Percentiles rank a stretch among this genome's conserved stretches.
phyloP scores from a whole-genome alignment of 257 asterid genomes.

The Salvia splendens region DNA sequence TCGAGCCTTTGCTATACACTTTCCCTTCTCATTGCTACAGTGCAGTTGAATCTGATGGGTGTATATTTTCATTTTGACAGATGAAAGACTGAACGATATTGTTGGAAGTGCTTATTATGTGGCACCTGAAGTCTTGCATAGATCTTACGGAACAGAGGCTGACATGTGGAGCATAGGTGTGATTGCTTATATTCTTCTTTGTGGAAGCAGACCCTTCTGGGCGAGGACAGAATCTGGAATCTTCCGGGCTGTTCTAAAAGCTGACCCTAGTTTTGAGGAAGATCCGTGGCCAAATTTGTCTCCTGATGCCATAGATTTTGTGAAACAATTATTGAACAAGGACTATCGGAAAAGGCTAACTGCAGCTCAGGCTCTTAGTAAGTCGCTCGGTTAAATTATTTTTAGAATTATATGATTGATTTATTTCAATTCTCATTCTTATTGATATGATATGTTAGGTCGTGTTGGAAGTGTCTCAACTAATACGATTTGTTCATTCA shows the following conservation, averaged over 20 bases:
- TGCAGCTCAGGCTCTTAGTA: constrained; percentile 64
- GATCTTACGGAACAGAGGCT: constrained; percentile 74
- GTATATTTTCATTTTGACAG: constrained; percentile 41
- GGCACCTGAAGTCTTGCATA: constrained; percentile 80
- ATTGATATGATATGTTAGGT: neutral
- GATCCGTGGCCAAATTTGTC: constrained; percentile 60
- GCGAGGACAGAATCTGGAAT: constrained; percentile 77
- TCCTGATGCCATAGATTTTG: constrained; percentile 54
- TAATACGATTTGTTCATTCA: neutral
- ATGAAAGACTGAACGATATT: constrained; percentile 71
- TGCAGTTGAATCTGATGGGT: constrained; percentile 28
- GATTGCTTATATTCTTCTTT: constrained; percentile 74
- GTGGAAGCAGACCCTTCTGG: constrained; percentile 87
- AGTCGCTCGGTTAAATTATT: constrained; percentile 18
- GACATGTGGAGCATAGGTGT: constrained; percentile 92
- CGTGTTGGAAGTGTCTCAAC: neutral
- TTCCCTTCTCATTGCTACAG: constrained; percentile 4
- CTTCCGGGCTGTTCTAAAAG: constrained; percentile 61
- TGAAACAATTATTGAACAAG: constrained; percentile 51
- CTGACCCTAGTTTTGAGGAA: constrained; percentile 54
- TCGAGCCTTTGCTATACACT: constrained; percentile 25
- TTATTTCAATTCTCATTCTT: neutral
- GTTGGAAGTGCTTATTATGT: constrained; percentile 86
- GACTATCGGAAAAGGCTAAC: constrained; percentile 59
- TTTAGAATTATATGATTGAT: neutral